Percentiles rank a stretch among this genome's conserved stretches.
Evolutionary conservation across 345 rosid species (phyloP).

Genomic region (Gossypium raimondii): DNA sequence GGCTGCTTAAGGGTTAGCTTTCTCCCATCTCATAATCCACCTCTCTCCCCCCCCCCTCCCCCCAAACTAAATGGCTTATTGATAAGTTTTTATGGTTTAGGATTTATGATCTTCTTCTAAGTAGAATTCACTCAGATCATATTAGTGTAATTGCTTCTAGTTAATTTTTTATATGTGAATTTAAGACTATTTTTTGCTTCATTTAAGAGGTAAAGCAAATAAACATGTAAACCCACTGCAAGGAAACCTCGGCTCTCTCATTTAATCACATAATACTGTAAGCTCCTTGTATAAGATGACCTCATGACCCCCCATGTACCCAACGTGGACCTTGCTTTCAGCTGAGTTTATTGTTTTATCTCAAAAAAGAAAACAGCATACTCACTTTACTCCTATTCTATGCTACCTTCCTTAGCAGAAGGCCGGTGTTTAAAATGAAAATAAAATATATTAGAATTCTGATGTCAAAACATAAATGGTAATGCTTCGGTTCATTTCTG

Average conservation of each 20-base stretch:
- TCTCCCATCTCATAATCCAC: background rate
- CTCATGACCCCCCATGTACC: background rate
- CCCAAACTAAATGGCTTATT: background rate
- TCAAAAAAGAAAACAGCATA: background rate
- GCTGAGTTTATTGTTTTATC: background rate
- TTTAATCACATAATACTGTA: background rate
- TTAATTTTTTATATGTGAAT: background rate
- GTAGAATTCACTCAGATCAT: background rate
- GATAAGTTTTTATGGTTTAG: background rate
- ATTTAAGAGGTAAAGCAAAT: background rate
- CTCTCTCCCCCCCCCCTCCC: background rate
- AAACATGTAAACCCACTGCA: background rate
- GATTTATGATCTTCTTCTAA: background rate
- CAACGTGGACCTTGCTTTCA: background rate
- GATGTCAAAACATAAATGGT: background rate
- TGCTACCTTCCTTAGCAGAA: slow-evolving; percentile 1
- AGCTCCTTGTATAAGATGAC: background rate
- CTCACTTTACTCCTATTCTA: background rate
- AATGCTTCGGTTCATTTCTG: background rate
- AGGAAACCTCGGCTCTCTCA: background rate
- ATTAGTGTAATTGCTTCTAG: background rate
- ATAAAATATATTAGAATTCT: background rate
- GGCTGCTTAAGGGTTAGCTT: background rate
- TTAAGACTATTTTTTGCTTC: background rate
- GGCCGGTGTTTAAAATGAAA: background rate